Base-by-base conservation (phyloP, 2,329 filamentous ascomycete genomes). In the Trichoderma afroharzianum region DNA sequence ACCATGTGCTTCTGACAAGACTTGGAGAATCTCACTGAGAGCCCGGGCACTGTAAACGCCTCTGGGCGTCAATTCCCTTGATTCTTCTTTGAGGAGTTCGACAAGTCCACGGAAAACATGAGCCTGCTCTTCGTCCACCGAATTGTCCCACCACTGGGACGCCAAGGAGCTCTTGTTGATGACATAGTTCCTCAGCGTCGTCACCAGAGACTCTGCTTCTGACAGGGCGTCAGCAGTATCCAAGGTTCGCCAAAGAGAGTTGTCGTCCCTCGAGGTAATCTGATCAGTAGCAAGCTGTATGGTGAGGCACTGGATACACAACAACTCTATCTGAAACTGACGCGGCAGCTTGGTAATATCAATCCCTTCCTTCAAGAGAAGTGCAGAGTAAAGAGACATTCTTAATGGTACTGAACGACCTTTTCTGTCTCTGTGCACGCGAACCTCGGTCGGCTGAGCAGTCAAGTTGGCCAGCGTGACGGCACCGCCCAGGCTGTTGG, bases 321-420 rank as follows among this genome's bases (percentile, higher is more conserved):
- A 67, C 1, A 89, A 76, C 70, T 90, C 86, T 9, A 85, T 79
- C 66, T 85, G 84, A 24, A 82, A 81, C 2, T 82, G 77, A 2
- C 77, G 76, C 0, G 86, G 82, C 0, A 88, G 73, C 0, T 79
- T 75, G 0, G 81, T 75, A 1, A 86, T 70, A 3, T 82, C 75
- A 11, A 86, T 75, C 0, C 82, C 81, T 3, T 80, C 79, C 1
- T 80, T 77, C 0, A 94, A 78, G 0, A 96, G 78, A 63, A 86
- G 86, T 6, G 85, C 84, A 0, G 89, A 87, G 78, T 94, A 97
- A 63, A 91, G 85, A 1, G 91, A 89, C 83, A 97, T 92, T 70
- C 95, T 87, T 15, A 93, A 88, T 1, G 93, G 89, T 68, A 92
- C 84, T 2, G 93, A 93, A 36, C 90, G 88, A 0, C 92, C 92